Percentiles rank a stretch among this genome's conserved stretches.
These are phyloP conservation scores for Achaetomiella virescens DNA, from an alignment of 495 filamentous ascomycete species.

Conservation along the genomic window DNA sequence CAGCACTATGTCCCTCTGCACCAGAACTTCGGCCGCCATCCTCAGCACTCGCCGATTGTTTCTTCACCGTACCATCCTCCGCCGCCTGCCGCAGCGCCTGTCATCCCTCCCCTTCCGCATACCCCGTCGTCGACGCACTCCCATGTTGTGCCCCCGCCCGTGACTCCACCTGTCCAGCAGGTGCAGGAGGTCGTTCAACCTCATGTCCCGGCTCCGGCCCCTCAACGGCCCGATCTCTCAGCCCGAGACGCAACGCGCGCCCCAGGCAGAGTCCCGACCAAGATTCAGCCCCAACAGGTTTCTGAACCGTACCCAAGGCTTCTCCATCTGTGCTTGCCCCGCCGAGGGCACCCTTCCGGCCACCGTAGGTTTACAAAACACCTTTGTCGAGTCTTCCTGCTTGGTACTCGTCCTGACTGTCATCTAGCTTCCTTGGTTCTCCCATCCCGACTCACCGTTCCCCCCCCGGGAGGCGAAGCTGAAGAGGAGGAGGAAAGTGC, in stretches of 20 bases:
- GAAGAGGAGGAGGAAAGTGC: constrained; percentile 31
- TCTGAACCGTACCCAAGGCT: constrained; percentile 1
- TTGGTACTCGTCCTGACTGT: constrained; percentile 12
- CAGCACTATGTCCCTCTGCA: constrained; percentile 41
- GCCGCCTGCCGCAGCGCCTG: constrained; percentile 30
- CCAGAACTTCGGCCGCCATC: constrained; percentile 35
- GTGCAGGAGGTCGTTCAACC: constrained; percentile 2
- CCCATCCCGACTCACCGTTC: constrained; percentile 59
- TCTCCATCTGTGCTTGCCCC: constrained; percentile 2
- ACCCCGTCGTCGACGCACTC: constrained; percentile 39
- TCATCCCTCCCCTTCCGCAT: constrained; percentile 30
- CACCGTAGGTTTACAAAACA: constrained; percentile 51
- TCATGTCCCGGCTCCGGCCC: neutral
- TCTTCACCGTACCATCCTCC: constrained; percentile 34
- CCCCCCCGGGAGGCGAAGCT: constrained; percentile 44
- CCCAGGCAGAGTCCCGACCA: constrained; percentile 1
- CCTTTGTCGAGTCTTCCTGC: neutral
- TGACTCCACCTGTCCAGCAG: constrained; percentile 33
- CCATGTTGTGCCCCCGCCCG: constrained; percentile 32
- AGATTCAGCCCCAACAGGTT: neutral
- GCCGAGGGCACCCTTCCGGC: constrained; percentile 45
- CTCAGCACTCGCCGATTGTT: constrained; percentile 39
- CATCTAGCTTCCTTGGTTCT: constrained; percentile 74
- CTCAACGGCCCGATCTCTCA: neutral
- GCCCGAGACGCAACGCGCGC: constrained; percentile 7